Base-by-base conservation (phyloP, 495 filamentous ascomycete species). In the Penicillium dipodomyicola region DNA sequence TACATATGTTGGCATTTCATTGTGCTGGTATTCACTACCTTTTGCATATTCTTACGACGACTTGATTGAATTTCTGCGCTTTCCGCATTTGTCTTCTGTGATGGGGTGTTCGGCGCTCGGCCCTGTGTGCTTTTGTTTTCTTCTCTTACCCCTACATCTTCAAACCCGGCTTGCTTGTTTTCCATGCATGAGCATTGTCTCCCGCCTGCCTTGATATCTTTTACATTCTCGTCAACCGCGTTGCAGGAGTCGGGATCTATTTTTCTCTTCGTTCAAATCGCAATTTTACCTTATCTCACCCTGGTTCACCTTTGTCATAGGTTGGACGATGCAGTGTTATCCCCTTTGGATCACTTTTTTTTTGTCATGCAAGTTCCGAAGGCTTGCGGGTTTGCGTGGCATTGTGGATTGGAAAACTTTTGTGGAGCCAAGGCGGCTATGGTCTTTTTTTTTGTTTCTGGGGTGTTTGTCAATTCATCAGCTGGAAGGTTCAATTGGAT, bases 21-120 rank as follows among this genome's bases (percentile, higher is more conserved):
- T 72, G 71, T 75, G 64, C 68, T 73, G 71, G 70, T 74, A 69
- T 68, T 64, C 52, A 67, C 60, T 67, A 72, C 66, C 64, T 71
- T 74, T 61, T 74, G 72, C 72, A 75, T 74, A 75, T 74, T 72
- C 68, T 76, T 75, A 75, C 63, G 72, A 77, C 71, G 68, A 69
- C 72, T 67, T 70, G 60, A 69, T 74, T 74, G 58, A 67, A 61
- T 70, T 62, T 75, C 68, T 72, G 67, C 67, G 68, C 58, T 68
- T 52, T 69, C 66, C 63, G 71, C 72, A 77, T 77, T 69, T 69
- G 54, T 60, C 48, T 67, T 67, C 49, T 65, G 64, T 67, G 64
- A 56, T 47, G 57, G 59, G 74, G 72, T 70, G 72, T 77, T 67
- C 53, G 74, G 74, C 71, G 72, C 72, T 69, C 60, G 59, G 61